Conservation (phyloP, 2,329 filamentous ascomycete species). For the Arthrinium puccinioides region DNA sequence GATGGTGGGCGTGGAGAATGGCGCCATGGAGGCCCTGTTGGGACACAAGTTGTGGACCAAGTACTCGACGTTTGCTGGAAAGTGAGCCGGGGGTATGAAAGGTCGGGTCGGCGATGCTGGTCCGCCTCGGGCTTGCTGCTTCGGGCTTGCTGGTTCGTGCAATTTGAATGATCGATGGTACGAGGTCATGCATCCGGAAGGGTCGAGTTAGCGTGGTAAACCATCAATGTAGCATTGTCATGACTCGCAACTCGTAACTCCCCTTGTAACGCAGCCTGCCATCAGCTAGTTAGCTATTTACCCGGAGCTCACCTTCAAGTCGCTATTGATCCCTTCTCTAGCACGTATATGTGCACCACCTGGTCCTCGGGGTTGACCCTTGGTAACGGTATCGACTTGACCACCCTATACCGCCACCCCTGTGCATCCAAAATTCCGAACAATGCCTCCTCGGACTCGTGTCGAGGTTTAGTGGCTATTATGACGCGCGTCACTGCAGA, state of each 20-base stretch:
- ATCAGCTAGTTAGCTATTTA: too few species aligned
- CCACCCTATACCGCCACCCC: slow-evolving; percentile 36
- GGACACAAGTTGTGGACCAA: slow-evolving; percentile 2
- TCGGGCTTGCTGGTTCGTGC: too few species aligned
- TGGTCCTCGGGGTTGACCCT: slow-evolving; percentile 36
- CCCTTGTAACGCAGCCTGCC: too few species aligned
- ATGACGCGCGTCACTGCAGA: slow-evolving; percentile 41
- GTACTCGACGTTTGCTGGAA: slow-evolving; percentile 1
- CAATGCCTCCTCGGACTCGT: slow-evolving; percentile 42
- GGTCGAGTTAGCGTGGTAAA: too few species aligned
- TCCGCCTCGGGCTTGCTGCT: too few species aligned
- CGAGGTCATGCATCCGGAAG: too few species aligned
- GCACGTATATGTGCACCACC: slow-evolving; percentile 44
- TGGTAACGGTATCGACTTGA: slow-evolving; percentile 35
- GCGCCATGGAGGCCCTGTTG: not conserved
- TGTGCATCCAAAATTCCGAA: slow-evolving; percentile 38
- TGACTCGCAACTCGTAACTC: too few species aligned
- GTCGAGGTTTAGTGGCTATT: slow-evolving; percentile 48
- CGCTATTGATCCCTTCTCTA: slow-evolving; percentile 32
- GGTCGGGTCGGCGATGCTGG: too few species aligned
- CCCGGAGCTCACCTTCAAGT: too few species aligned
- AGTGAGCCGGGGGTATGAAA: too few species aligned
- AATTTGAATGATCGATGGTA: too few species aligned
- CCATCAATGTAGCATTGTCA: too few species aligned
- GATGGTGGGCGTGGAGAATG: slow-evolving; percentile 1